A percentile compares a stretch with the other conserved stretches of the same genome.
Conservation (phyloP, 108 stramenopile genomes). For the Skeletonema marinoi region DNA sequence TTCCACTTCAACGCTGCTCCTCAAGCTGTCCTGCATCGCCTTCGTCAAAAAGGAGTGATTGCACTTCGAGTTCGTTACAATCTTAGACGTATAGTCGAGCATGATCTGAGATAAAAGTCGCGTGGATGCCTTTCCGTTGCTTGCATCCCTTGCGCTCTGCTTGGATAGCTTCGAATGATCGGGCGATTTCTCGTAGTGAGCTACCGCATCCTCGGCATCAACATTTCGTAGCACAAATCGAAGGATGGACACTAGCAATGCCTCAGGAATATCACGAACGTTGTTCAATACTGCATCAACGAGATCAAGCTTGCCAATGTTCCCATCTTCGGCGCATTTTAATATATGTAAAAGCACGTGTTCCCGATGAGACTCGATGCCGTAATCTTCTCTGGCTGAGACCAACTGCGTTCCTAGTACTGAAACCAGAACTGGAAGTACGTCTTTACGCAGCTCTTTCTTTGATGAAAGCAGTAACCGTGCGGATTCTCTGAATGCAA, state of each 20-base stretch:
- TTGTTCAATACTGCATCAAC: constrained; percentile 32
- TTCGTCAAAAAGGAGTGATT: constrained; percentile 47
- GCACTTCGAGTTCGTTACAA: constrained; percentile 50
- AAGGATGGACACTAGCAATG: constrained; percentile 43
- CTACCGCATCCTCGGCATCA: constrained; percentile 22
- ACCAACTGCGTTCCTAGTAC: constrained; percentile 25
- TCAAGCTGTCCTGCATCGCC: constrained; percentile 31
- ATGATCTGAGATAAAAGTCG: constrained; percentile 37
- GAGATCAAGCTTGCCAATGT: constrained; percentile 31
- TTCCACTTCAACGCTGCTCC: constrained; percentile 34
- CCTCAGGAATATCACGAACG: constrained; percentile 43
- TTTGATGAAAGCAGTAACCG: constrained; percentile 28
- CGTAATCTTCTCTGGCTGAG: constrained; percentile 34
- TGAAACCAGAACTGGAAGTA: constrained; percentile 18
- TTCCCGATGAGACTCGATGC: constrained; percentile 13
- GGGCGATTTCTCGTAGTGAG: constrained; percentile 27
- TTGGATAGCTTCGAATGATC: constrained; percentile 3
- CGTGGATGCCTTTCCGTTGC: constrained; percentile 1
- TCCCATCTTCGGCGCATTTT: constrained; percentile 6
- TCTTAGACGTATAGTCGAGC: constrained; percentile 41
- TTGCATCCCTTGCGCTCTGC: constrained; percentile 8
- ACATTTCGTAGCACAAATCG: constrained; percentile 38
- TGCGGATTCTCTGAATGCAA: constrained; percentile 36
- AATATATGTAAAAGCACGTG: constrained; percentile 28
- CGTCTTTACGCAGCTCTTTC: constrained; percentile 14